Evolutionary conservation across 2,329 filamentous ascomycete genomes (phyloP).

Genomic region (Periglandula ipomoeae): DNA sequence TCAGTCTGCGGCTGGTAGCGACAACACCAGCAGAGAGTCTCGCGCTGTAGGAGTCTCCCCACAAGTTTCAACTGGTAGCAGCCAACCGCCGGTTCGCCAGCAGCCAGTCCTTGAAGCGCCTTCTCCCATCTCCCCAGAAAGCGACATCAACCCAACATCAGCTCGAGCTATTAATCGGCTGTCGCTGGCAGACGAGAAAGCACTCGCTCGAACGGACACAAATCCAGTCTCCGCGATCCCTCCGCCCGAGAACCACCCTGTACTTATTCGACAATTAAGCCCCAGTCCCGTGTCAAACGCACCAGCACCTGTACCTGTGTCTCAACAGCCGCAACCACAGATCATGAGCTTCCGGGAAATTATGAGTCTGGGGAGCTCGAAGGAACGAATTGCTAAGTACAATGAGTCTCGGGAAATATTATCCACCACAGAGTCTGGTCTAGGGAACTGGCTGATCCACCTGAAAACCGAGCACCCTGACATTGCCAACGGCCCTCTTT

Average conservation of each 20-base stretch:
- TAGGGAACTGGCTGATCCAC: constrained; percentile 49
- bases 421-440: constrained; percentile 62
- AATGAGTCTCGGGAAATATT: constrained; percentile 64
- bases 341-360: constrained; percentile 67
- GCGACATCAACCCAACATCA: constrained; percentile 19
- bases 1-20: background rate
- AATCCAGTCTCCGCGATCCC: constrained; percentile 26
- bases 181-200: constrained; percentile 38
- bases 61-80: background rate
- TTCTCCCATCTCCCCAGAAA: constrained; percentile 33
- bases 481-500: constrained; percentile 12
- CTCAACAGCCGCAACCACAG: constrained; percentile 12
- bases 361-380: constrained; percentile 52
- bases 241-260: constrained; percentile 31
- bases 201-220: constrained; percentile 24
- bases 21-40: background rate
- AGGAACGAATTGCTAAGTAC: constrained; percentile 65
- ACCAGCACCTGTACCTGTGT: constrained; percentile 8
- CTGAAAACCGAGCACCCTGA: constrained; percentile 39
- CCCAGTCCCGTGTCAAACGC: constrained; percentile 2
- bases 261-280: constrained; percentile 9
- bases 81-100: background rate
- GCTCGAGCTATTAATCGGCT: constrained; percentile 18
- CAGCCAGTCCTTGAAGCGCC: constrained; percentile 26
- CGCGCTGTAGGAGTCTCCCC: background rate